Base-by-base conservation (phyloP, 148 eudicot species). In the Beta vulgaris region DNA sequence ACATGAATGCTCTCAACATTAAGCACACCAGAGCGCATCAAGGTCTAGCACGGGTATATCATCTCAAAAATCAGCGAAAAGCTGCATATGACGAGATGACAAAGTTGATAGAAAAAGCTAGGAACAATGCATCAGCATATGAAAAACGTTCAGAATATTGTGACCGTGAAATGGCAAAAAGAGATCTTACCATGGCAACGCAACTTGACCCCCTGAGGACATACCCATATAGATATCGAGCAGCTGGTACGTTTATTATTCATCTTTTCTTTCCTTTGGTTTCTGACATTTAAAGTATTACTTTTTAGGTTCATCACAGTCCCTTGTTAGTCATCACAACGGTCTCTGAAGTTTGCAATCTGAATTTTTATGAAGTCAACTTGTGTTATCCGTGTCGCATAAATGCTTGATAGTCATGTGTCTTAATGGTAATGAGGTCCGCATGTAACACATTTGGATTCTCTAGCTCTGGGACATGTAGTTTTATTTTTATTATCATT, bases 21-120 rank as follows among this genome's bases (percentile, higher is more conserved):
- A 87, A 90, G 82, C 98, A 92, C 74, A 92, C 98, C 31, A 86
- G 98, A 78, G 96, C 98, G 48, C 98, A 92, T 86, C 98, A 92
- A 78, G 98, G 96, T 67, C 78, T 92, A 81, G 98, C 98, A 54
- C 90, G 98, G 63, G 97, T 92, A 66, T 87, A 82, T 82, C 85
- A 83, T 80, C 82, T 90, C 0, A 88, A 84, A 81, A 86, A 87
- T 85, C 91, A 90, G 80, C 93, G 91, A 42, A 89, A 88, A 74
- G 87, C 90, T 84, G 98, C 96, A n/a, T 90, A 88, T 79, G 98
- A 88, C 58, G 98, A 92, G 82, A 90, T 92, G 93, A 90, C 96
- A 23, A 92, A 90, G 78, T 79, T 90, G 86, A 90, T 92, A 81
- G 93, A 92, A 75, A 92, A 90, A 80, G 98, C 96, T 44, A 79